Conservation (phyloP, 176 grass and related monocot species). For the Secale cereale region DNA sequence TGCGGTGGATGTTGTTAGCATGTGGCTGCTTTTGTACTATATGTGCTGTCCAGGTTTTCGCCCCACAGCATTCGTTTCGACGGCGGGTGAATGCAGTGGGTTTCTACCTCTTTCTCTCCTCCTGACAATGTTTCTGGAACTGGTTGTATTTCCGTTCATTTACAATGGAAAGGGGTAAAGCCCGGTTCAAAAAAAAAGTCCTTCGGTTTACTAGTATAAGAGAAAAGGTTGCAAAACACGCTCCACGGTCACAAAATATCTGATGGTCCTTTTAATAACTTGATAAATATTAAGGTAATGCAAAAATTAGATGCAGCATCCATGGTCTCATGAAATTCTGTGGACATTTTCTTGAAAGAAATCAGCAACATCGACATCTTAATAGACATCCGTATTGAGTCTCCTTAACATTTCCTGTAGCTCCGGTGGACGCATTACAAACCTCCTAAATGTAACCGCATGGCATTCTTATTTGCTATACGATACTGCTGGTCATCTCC, state of each 20-base stretch:
- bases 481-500: not conserved
- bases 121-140: too few species aligned
- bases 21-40: too few species aligned
- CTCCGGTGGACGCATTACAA: not conserved
- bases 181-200: too few species aligned
- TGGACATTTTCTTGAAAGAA: not conserved
- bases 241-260: constrained; percentile 14
- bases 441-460: not conserved
- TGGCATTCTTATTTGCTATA: not conserved
- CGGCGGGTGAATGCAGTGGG: too few species aligned
- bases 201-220: not conserved
- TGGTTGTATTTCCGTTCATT: too few species aligned
- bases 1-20: too few species aligned
- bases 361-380: not conserved
- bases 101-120: too few species aligned
- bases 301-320: not conserved
- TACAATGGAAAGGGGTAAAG: too few species aligned
- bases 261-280: not conserved
- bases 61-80: too few species aligned
- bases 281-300: not conserved
- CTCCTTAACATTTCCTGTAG: not conserved
- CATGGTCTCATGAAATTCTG: not conserved
- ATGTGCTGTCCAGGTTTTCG: too few species aligned
- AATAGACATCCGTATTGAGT: not conserved
- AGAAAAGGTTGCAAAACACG: not conserved